Conservation (phyloP, 106 monocot genomes). For the Acorus calamus region DNA sequence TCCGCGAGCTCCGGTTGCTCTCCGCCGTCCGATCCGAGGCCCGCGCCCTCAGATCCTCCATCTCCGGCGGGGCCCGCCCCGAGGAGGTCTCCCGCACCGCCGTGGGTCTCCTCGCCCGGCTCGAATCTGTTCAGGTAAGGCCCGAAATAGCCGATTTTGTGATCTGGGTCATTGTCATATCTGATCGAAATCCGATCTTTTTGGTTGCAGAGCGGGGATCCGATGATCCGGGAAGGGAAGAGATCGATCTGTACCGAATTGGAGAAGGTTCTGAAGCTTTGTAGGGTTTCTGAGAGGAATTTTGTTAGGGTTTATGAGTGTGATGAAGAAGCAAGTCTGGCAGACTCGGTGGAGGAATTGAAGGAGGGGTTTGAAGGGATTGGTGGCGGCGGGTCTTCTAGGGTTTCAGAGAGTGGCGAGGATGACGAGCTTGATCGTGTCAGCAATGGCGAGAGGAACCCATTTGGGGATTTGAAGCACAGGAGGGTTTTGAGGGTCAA, state of each 20-base stretch:
- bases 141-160: neutral
- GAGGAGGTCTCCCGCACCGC: constrained; percentile 22
- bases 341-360: neutral
- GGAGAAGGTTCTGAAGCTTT: constrained; percentile 37
- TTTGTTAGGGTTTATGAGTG: neutral
- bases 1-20: constrained; percentile 59
- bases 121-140: constrained; percentile 67
- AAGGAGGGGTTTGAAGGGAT: neutral
- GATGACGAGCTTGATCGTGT: neutral
- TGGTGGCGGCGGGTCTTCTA: neutral
- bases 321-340: neutral
- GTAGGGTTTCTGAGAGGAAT: constrained; percentile 1
- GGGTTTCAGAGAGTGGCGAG: neutral
- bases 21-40: constrained; percentile 54
- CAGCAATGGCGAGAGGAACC: constrained; percentile 19
- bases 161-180: too few relatives aligned
- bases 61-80: constrained; percentile 18
- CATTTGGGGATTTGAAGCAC: neutral
- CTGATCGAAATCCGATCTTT: neutral
- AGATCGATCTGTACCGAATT: constrained; percentile 48
- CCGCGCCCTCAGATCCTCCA: constrained; percentile 31
- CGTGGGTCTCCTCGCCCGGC: constrained; percentile 48
- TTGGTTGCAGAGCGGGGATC: constrained; percentile 42
- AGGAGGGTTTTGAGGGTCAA: neutral
- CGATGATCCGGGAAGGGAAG: constrained; percentile 67